Conservation (phyloP, 768 basidiomycete species). For the Lentinula boryana region DNA sequence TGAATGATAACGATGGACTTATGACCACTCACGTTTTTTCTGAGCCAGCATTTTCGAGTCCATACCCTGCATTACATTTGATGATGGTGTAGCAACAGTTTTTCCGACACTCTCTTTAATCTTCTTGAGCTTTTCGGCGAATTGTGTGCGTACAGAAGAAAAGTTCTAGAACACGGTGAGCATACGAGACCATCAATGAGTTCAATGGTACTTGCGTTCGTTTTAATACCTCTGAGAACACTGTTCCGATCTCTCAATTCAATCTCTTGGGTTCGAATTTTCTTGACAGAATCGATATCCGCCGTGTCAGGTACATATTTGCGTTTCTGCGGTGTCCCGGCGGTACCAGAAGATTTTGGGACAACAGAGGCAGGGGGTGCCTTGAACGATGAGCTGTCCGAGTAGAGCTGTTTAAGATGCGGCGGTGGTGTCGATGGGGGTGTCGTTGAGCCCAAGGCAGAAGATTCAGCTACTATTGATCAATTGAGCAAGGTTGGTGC, state of each 20-base stretch:
- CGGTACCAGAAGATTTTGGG: conserved; percentile 18
- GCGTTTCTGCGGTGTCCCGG: conserved; percentile 53
- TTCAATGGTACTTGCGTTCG: conserved; percentile 53
- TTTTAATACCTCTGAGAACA: conserved; percentile 76
- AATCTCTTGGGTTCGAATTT: conserved; percentile 69
- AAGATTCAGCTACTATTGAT: conserved; percentile 32
- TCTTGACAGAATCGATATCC: conserved; percentile 84
- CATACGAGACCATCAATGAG: background rate
- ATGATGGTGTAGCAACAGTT: conserved; percentile 32
- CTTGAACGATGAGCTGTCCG: background rate
- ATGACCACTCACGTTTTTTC: conserved; percentile 55
- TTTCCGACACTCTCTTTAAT: conserved; percentile 58
- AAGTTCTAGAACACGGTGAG: conserved; percentile 59
- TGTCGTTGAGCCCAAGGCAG: conserved; percentile 17
- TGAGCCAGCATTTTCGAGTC: conserved; percentile 60
- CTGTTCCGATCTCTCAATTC: conserved; percentile 79
- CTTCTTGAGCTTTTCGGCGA: conserved; percentile 74
- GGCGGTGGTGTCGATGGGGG: conserved; percentile 58
- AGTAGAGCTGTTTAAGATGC: conserved; percentile 20
- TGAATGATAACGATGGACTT: background rate
- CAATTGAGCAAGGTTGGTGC: background rate
- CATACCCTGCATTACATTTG: conserved; percentile 14
- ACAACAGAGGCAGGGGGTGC: conserved; percentile 22
- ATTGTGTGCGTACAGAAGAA: conserved; percentile 54
- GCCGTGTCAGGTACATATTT: conserved; percentile 72